A percentile compares a stretch with the other conserved stretches of the same genome.
phyloP scores from a whole-genome alignment of 2,329 filamentous ascomycete species.

The Hymenotorrendiella dingleyae region DNA sequence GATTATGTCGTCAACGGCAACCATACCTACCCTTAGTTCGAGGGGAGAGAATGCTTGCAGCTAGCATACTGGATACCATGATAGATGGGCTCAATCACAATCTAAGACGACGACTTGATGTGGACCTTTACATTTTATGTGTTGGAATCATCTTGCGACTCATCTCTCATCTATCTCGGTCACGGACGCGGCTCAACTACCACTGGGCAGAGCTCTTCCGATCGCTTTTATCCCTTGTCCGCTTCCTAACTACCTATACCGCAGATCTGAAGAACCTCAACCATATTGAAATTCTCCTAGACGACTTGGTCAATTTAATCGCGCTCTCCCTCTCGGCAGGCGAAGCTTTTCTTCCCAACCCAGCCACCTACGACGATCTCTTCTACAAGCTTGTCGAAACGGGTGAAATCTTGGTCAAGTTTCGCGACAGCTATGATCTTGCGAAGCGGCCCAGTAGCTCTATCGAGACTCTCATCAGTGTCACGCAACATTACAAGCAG shows the following conservation, averaged over 20 bases:
- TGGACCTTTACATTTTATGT: conserved; percentile 75
- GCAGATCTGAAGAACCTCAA: conserved; percentile 65
- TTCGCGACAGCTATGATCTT: conserved; percentile 69
- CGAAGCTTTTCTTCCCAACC: conserved; percentile 83
- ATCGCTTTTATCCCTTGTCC: conserved; percentile 77
- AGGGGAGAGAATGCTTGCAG: conserved; percentile 66
- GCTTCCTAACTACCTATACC: conserved; percentile 84
- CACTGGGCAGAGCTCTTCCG: conserved; percentile 97
- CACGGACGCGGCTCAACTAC: conserved; percentile 74
- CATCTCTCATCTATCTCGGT: conserved; percentile 76
- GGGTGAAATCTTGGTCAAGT: conserved; percentile 74
- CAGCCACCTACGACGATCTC: conserved; percentile 85
- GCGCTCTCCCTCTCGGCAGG: conserved; percentile 80
- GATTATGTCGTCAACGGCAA: conserved; percentile 82
- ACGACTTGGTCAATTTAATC: conserved; percentile 73
- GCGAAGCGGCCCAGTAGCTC: conserved; percentile 56
- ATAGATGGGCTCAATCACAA: conserved; percentile 94
- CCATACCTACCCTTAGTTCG: conserved; percentile 74
- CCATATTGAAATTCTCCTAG: conserved; percentile 67
- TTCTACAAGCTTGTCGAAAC: conserved; percentile 98
- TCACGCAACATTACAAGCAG: conserved; percentile 80
- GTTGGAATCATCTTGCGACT: conserved; percentile 78
- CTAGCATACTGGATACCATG: conserved; percentile 77
- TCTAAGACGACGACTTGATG: conserved; percentile 75
- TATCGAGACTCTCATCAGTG: conserved; percentile 77